Percentiles rank a stretch among this genome's conserved stretches.
Conservation (phyloP, 2,329 filamentous ascomycete species). For the Fusarium napiforme region DNA sequence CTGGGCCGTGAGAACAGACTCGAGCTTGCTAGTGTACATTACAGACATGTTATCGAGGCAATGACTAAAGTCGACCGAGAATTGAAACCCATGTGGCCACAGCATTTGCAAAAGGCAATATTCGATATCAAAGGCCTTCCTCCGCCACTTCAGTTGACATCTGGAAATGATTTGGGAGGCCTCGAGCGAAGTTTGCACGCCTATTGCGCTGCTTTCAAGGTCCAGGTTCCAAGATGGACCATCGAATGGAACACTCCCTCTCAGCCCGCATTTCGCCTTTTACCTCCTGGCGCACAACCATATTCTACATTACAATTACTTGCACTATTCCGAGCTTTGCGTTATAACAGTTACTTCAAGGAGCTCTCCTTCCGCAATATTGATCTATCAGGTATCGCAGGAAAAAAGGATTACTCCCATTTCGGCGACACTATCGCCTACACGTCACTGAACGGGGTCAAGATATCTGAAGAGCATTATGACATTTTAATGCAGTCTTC, state of each 20-base stretch:
- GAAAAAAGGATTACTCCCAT: conserved; percentile 56
- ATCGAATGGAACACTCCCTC: conserved; percentile 56
- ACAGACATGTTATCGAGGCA: conserved; percentile 64
- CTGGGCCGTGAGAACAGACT: conserved; percentile 57
- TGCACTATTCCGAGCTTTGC: conserved; percentile 66
- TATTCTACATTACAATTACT: conserved; percentile 65
- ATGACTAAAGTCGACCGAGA: conserved; percentile 65
- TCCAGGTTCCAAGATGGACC: conserved; percentile 63
- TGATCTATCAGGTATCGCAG: conserved; percentile 56
- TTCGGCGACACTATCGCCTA: conserved; percentile 61
- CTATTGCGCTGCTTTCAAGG: conserved; percentile 64
- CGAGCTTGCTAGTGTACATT: conserved; percentile 65
- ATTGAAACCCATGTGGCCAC: conserved; percentile 68
- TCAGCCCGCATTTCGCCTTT: conserved; percentile 64
- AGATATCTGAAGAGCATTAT: conserved; percentile 60
- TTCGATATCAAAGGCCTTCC: conserved; percentile 65
- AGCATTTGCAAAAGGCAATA: conserved; percentile 63
- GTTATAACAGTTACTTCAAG: conserved; percentile 70
- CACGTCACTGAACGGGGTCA: conserved; percentile 63
- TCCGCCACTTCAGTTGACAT: conserved; percentile 63
- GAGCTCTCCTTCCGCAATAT: conserved; percentile 66
- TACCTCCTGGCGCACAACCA: conserved; percentile 53
- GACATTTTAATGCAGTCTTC: conserved; percentile 61
- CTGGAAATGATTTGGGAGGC: conserved; percentile 66
- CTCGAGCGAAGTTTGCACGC: conserved; percentile 65